Base-by-base conservation (phyloP, 257 asterid species). In the Solanum chaucha region DNA sequence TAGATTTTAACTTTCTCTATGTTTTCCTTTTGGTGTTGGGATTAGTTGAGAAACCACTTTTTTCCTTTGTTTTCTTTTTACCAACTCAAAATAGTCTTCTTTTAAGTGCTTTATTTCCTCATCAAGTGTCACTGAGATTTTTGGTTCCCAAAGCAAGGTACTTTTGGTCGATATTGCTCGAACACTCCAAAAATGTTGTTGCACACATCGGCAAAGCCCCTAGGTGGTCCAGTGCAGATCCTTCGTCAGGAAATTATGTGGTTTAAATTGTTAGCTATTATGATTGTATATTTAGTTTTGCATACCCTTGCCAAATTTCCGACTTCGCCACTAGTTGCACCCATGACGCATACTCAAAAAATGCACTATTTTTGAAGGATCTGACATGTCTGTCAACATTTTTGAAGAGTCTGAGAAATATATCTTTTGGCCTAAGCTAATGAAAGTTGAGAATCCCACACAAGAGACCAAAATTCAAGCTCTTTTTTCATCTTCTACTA, bases 41-140 rank as follows among this genome's bases (percentile, higher is more conserved):
- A 48, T 84, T 84, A 51, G 85, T 48, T 46, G 36, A 80, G 41
- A 17, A 80, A 80, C 68, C 85, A 28, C 68, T 10, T 80, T 80
- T 32, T 80, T 1, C 65, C 28, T 28, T 80, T 46, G 28, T 9
- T 48, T 9, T 4, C 34, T 80, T 67, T 44, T 24, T 8, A 44
- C 65, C 65, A 78, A 78, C 65, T 46, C 41, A 15, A 46, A 46
- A 80, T 46, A 28, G 68, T 15, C 68, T 9, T 19, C 10, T 46
- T 48, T 48, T 1, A 44, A 24, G 65, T 78, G n/a, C 64, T 55
- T 55, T 55, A 17, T 55, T 55, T 55, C 36, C 65, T 44, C 34
- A 48, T 11, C 5, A 24, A 77, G 64, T 41, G 14, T 44, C 35
- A 24, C 4, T 75, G 4, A 13, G 84, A 41, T 80, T 28, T 41